A percentile compares a stretch with the other conserved stretches of the same genome.
These are phyloP conservation scores for Cryptococcus jaspeensis DNA, from an alignment of 1,284 basidiomycete species.

Conservation along the genomic window DNA sequence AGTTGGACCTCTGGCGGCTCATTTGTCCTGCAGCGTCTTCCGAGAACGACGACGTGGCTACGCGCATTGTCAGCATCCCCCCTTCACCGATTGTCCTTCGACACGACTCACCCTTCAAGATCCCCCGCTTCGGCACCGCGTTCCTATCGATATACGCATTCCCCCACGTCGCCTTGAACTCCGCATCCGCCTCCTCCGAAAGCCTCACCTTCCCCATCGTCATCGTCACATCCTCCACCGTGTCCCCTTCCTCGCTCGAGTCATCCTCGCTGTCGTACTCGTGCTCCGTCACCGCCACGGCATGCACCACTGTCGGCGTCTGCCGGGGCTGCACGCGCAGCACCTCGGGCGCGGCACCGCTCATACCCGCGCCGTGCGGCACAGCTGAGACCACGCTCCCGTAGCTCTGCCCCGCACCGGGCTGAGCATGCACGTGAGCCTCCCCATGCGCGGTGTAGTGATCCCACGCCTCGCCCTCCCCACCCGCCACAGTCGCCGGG, in stretches of 20 bases:
- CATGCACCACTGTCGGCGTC: constrained; percentile 35
- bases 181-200: constrained; percentile 44
- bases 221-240: constrained; percentile 69
- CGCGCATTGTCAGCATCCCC: constrained; percentile 30
- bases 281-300: constrained; percentile 55
- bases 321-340: constrained; percentile 25
- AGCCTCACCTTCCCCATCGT: constrained; percentile 50
- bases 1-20: constrained; percentile 67
- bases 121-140: constrained; percentile 72
- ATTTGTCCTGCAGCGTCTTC: constrained; percentile 16
- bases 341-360: constrained; percentile 22
- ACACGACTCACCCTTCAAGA: constrained; percentile 74
- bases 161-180: constrained; percentile 62
- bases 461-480: constrained; percentile 62
- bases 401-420: no score
- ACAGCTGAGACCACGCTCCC: no score
- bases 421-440: not conserved
- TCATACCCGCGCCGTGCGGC: no score
- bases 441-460: constrained; percentile 67
- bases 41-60: constrained; percentile 16
- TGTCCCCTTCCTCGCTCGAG: constrained; percentile 39
- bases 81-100: not conserved
- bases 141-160: constrained; percentile 65
- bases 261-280: constrained; percentile 66
- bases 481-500: constrained; percentile 26